Evolutionary conservation across 2,329 filamentous ascomycete species (phyloP), one percentile per base, ranked within the genome.

Genomic region (Biscogniauxia marginata): DNA sequence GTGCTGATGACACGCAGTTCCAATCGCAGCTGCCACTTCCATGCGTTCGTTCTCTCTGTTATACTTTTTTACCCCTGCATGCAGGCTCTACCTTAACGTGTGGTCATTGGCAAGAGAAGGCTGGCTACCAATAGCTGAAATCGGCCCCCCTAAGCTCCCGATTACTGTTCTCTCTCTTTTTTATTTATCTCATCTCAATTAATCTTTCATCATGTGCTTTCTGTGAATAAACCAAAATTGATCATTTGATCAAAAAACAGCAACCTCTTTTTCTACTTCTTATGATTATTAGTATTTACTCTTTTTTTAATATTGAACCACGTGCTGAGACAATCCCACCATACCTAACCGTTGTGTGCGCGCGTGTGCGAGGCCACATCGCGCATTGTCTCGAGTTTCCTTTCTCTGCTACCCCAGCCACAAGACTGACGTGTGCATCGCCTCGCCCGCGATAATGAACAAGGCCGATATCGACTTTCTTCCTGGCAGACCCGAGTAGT

Each of bases 341-440:
- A 46, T 52, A 46, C 53, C 43, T 13, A 11, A 46, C 30, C 23
- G 47, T 39, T 39, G 30, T 39, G 13, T 39, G 3, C 5, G n/a
- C n/a, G 30, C 11, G 24, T 44, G 13, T 46, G 18, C 44, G 44
- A 20, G 20, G 44, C 44, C 18, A 22, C 44, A 46, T 22, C 20
- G 18, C 16, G 30, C 55, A 49, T 55, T 63, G 60, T 39, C 30
- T 39, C 30, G 30, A 39, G 30, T 39, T 39, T 16, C 30, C 30
- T 16, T 39, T 39, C 30, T 39, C 30, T 39, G 30, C 30, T 4
- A 39, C 30, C 66, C 62, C 63, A 68, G 65, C 63, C 66, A 67
- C 64, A 63, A 53, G 57, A 60, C 57, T 65, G 62, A 67, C 65
- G 65, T 62, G 66, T 67, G 61, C 59, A 62, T 57, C 48, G 50